Conservation (phyloP, 768 basidiomycete species). For the Tricholomella constricta region DNA sequence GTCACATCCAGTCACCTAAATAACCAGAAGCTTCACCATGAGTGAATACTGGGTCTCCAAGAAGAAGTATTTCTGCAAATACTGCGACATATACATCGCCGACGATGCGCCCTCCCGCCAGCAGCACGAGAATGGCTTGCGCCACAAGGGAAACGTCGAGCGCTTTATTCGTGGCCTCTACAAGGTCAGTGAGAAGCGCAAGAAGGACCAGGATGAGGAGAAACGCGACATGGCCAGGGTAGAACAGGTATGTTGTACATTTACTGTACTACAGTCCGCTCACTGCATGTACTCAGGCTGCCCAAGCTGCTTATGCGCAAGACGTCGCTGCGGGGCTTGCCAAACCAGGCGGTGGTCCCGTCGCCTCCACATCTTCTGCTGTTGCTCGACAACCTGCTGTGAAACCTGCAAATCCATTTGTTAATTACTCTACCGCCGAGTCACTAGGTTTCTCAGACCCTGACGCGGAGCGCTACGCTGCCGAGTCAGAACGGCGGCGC, state of each 20-base stretch:
- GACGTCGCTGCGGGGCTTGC: conserved; percentile 74
- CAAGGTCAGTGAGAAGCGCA: conserved; percentile 88
- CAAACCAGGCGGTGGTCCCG: conserved; percentile 34
- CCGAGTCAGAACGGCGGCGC: conserved; percentile 58
- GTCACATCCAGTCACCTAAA: not conserved
- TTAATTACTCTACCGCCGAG: conserved; percentile 87
- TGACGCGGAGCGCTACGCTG: conserved; percentile 64
- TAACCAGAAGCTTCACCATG: no score
- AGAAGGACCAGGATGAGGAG: conserved; percentile 84
- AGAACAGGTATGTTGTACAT: conserved; percentile 59
- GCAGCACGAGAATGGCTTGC: conserved; percentile 91
- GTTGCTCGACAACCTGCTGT: conserved; percentile 42
- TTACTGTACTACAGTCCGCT: not conserved
- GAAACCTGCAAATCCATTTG: conserved; percentile 65
- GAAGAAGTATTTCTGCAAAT: conserved; percentile 94
- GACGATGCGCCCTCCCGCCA: conserved; percentile 92
- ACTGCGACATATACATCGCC: conserved; percentile 95
- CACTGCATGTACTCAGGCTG: conserved; percentile 51
- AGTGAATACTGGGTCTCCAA: conserved; percentile 93
- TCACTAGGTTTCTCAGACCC: conserved; percentile 82
- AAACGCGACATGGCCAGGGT: conserved; percentile 84
- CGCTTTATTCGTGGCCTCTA: conserved; percentile 91
- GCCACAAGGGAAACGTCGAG: conserved; percentile 94
- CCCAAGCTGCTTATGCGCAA: conserved; percentile 75
- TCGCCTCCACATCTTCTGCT: conserved; percentile 34